phyloP scores from a whole-genome alignment of 345 rosid genomes.

The Gossypium australe region DNA sequence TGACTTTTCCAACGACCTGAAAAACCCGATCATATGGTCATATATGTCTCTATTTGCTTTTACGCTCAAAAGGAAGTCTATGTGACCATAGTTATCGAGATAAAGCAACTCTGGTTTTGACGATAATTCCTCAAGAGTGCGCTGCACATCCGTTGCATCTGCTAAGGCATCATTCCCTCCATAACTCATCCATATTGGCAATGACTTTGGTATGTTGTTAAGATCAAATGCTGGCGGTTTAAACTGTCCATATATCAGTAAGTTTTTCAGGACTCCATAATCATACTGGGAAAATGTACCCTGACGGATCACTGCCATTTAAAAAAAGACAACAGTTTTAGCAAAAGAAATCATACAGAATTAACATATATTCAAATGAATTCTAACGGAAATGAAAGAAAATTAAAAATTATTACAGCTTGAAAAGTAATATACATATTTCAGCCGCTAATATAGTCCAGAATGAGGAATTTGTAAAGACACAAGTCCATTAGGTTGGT shows the following conservation, averaged over 20 bases:
- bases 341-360: not conserved
- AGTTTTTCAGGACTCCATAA: constrained; percentile 65
- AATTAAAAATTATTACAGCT: not conserved
- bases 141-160: constrained; percentile 58
- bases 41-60: constrained; percentile 61
- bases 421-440: not conserved
- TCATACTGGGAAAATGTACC: constrained; percentile 75
- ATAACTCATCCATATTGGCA: constrained; percentile 87
- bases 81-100: constrained; percentile 71
- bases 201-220: constrained; percentile 46
- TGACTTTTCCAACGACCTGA: constrained; percentile 40
- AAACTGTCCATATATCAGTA: constrained; percentile 42
- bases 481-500: not conserved
- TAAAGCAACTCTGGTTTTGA: constrained; percentile 57
- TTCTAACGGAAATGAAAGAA: not conserved
- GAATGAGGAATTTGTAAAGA: not conserved
- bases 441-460: not conserved
- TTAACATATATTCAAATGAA: not conserved
- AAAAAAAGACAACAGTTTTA: constrained; percentile 1
- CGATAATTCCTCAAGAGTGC: constrained; percentile 48
- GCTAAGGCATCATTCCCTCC: constrained; percentile 81
- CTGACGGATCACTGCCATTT: constrained; percentile 77
- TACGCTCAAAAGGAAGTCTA: constrained; percentile 54
- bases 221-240: constrained; percentile 74
- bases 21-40: constrained; percentile 53